Base-by-base conservation (phyloP, 208 protist species). In the Blastocrithidia nonstop region DNA sequence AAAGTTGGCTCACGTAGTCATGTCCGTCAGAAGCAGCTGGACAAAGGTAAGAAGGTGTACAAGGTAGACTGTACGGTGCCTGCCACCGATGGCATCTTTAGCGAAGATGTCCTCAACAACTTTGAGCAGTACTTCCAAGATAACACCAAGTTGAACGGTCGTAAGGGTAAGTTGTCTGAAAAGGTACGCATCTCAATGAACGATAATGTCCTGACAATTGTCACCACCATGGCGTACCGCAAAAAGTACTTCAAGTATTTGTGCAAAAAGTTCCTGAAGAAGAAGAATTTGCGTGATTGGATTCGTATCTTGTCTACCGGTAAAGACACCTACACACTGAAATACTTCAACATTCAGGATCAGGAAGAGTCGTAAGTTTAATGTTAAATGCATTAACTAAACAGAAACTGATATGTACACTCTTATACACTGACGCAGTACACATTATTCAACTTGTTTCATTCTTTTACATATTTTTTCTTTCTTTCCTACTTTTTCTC, bases 181-280 rank as follows among this genome's bases (percentile, higher is more conserved):
- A 86, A 86, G 61, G 93, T 99, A 27, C 72, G 64, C 53, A 53
- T 77, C 41, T 55, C 61, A 43, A 71, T 81, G 55, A 85, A 94
- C 16, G 80, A 96, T 59, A 92, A 82, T 60, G 86, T 90, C 58
- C 74, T 98, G 36, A 73, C 68, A 41, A 72, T 98, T 45, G 60
- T 57, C 33, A 79, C 79, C 47, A 79, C 82, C 27, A 86, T 93
- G 75, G 73, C 70, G 28, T 98, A 98, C 88, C 88, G 87, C 67
- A 98, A 99, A 89, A 87, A 96, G 68, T 99, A 99, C 86, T 82
- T 99, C 56, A 99, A 99, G 86, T 99, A 98, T 73, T 73, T 99
- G 27, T 95, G 96, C 29, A 98, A 98, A 90, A 98, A 98, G 81
- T 99, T 94, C 82, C 76, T 99, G 46, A 98, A 98, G 88, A 97